A percentile compares a stretch with the other conserved stretches of the same genome.
Conservation (phyloP, 1,139 yeast species). For the Candida tetrigidarum region DNA sequence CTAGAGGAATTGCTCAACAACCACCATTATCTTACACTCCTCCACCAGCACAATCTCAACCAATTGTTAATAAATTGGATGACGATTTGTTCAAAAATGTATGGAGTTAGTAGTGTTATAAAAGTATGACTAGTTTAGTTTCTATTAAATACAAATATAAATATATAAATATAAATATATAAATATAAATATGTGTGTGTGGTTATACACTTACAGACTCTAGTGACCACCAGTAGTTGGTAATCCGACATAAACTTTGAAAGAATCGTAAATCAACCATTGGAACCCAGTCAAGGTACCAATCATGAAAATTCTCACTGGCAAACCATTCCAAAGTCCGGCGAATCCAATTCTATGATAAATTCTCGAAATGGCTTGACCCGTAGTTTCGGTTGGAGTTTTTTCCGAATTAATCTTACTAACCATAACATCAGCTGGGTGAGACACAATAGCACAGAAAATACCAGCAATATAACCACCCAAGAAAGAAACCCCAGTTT, state of each 20-base stretch:
- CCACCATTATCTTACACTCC: conserved; percentile 3
- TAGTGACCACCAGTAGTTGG: conserved; percentile 86
- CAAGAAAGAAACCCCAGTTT: conserved; percentile 90
- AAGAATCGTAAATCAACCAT: conserved; percentile 94
- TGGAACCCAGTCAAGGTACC: conserved; percentile 97
- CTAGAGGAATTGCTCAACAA: conserved; percentile 6
- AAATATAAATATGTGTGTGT: no score
- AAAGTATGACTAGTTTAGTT: not conserved
- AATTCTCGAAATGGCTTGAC: conserved; percentile 71
- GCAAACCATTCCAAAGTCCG: conserved; percentile 95
- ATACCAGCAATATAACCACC: conserved; percentile 98
- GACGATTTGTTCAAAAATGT: conserved; percentile 58
- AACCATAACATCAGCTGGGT: conserved; percentile 98
- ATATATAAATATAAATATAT: conserved; percentile 2
- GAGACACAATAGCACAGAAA: conserved; percentile 91
- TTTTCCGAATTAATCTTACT: conserved; percentile 85
- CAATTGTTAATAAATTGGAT: conserved; percentile 28
- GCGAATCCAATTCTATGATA: conserved; percentile 81
- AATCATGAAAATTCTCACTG: conserved; percentile 93
- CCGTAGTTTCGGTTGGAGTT: conserved; percentile 65
- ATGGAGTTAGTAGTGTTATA: conserved; percentile 46
- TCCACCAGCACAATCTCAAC: conserved; percentile 10
- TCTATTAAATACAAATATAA: not conserved
- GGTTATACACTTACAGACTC: no score
- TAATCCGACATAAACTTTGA: conserved; percentile 87